These are phyloP conservation scores for Gentiana straminea DNA, from an alignment of 257 asterid genomes.

Conservation along the genomic window DNA sequence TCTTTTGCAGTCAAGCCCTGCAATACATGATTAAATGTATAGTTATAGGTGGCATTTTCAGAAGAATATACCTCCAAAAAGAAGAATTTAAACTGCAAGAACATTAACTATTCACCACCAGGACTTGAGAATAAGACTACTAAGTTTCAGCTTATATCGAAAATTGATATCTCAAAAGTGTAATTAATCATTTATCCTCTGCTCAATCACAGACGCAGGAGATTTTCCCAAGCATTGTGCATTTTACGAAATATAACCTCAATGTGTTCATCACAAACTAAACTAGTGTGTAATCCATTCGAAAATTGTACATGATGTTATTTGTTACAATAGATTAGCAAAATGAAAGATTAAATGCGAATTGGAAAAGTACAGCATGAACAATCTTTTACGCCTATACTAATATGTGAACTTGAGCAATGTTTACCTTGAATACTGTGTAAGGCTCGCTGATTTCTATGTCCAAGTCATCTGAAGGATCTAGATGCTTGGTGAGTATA, in stretches of 20 bases:
- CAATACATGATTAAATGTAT: slow-evolving; percentile 17
- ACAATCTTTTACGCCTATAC: slow-evolving; percentile 13
- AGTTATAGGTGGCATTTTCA: slow-evolving; percentile 3
- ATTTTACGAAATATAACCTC: too few species aligned
- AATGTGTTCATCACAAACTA: not conserved
- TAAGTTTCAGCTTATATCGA: too few species aligned
- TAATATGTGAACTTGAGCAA: too few species aligned
- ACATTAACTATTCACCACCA: not conserved
- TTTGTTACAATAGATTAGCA: not conserved
- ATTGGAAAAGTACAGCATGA: slow-evolving; percentile 1
- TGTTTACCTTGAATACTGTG: slow-evolving; percentile 44
- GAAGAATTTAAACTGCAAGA: not conserved
- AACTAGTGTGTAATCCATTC: too few species aligned
- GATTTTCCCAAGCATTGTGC: too few species aligned
- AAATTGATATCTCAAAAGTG: too few species aligned
- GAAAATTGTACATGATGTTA: too few species aligned
- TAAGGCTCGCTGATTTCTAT: slow-evolving; percentile 74
- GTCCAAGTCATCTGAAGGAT: slow-evolving; percentile 65
- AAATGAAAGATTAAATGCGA: not conserved
- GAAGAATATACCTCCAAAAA: not conserved
- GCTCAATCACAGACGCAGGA: too few species aligned
- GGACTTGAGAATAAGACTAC: not conserved
- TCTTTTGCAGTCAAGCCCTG: slow-evolving; percentile 59
- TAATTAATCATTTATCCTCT: too few species aligned
- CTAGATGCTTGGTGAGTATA: slow-evolving; percentile 63